Conservation (phyloP, 1,139 yeast genomes). For the Debaryomyces singareniensis region DNA sequence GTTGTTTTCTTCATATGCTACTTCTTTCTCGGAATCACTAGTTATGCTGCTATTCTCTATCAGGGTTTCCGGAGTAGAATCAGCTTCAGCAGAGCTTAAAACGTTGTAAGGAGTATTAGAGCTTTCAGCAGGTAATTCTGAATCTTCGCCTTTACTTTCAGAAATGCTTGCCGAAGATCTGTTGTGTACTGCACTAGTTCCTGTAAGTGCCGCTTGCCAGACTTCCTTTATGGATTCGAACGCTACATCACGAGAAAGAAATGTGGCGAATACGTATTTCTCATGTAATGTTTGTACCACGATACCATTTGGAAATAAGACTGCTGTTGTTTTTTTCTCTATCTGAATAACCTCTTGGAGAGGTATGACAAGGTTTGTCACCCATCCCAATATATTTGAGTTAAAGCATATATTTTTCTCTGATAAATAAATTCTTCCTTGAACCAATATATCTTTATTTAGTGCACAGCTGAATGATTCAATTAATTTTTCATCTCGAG, state of each 20-base stretch:
- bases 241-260: conserved; percentile 60
- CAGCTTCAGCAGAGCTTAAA: conserved; percentile 1
- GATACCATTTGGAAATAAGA: conserved; percentile 69
- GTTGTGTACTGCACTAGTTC: conserved; percentile 3
- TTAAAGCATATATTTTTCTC: conserved; percentile 59
- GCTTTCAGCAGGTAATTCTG: conserved; percentile 6
- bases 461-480: conserved; percentile 70
- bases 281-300: conserved; percentile 66
- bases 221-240: conserved; percentile 56
- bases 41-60: conserved; percentile 1
- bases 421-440: conserved; percentile 63
- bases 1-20: conserved; percentile 5
- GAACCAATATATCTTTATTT: conserved; percentile 63
- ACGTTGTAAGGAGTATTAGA: conserved; percentile 2
- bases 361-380: conserved; percentile 60
- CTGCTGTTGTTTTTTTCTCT: conserved; percentile 69
- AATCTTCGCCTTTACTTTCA: conserved; percentile 4
- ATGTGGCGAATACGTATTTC: conserved; percentile 66
- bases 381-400: conserved; percentile 71
- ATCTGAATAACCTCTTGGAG: conserved; percentile 64
- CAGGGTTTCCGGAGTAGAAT: conserved; percentile 1
- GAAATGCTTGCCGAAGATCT: neutral
- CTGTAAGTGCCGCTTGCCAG: conserved; percentile 45
- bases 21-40: conserved; percentile 6
- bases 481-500: conserved; percentile 46